Percentiles rank a stretch among this genome's conserved stretches.
Evolutionary conservation across 2,329 filamentous ascomycete species (phyloP).

Genomic region (Chalaropsis ovoidea): DNA sequence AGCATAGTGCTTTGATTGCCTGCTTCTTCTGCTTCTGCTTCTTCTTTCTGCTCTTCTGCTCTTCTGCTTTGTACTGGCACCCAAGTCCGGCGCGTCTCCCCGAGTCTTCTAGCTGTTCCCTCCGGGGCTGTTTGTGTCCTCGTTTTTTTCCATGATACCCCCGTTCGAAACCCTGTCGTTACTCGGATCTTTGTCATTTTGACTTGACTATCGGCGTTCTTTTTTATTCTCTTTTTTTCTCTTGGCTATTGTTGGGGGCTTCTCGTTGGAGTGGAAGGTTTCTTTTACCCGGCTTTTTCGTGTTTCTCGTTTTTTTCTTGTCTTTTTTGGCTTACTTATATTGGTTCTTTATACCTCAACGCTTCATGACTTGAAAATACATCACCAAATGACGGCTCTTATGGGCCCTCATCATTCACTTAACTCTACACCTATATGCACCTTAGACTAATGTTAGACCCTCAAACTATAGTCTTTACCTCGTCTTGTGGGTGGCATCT

Average conservation of each 20-base stretch:
- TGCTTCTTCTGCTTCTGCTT: neutral
- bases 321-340: neutral
- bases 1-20: no score
- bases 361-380: neutral
- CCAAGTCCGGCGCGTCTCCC: neutral
- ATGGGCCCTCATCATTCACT: no score
- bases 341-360: neutral
- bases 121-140: slow-evolving; percentile 16
- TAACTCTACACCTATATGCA: no score
- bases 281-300: neutral
- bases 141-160: slow-evolving; percentile 14
- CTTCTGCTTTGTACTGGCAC: neutral
- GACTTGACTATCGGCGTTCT: neutral
- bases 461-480: no score
- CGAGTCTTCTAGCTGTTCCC: slow-evolving; percentile 10
- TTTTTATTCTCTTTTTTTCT: slow-evolving; percentile 23
- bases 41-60: no score
- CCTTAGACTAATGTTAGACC: no score
- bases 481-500: no score
- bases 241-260: neutral
- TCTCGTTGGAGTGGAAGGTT: neutral
- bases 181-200: neutral
- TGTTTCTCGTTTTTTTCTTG: neutral
- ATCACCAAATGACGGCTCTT: neutral
- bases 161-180: slow-evolving; percentile 5